Percentiles rank a stretch among this genome's conserved stretches.
phyloP scores from a whole-genome alignment of 495 filamentous ascomycete genomes.

The Aspergillus ellipticus region DNA sequence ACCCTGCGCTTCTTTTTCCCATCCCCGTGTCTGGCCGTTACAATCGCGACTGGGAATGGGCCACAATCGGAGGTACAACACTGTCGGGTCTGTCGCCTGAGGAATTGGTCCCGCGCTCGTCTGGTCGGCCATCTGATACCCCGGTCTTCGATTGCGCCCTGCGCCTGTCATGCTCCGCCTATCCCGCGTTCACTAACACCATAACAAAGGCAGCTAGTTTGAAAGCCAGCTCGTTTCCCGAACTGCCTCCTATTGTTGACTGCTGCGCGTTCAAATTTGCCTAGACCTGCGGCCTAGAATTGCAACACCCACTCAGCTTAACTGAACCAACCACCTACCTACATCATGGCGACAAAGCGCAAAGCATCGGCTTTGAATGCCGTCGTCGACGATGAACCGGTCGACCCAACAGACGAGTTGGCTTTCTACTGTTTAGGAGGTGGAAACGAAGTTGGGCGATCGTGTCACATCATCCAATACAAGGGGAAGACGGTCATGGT shows the following conservation, averaged over 20 bases:
- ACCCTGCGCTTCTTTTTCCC: conserved; percentile 7
- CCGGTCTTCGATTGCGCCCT: background rate
- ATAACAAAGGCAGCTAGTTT: background rate
- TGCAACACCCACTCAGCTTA: background rate
- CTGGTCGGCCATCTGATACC: background rate
- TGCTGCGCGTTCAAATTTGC: background rate
- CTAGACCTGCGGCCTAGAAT: background rate
- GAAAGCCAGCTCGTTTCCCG: background rate
- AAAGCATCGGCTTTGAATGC: conserved; percentile 66
- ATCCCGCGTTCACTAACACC: conserved; percentile 5
- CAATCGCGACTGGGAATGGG: background rate
- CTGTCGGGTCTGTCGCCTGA: background rate
- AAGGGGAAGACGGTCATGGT: conserved; percentile 99
- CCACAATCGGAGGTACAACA: background rate
- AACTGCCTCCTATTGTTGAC: background rate
- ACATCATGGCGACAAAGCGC: conserved; percentile 68
- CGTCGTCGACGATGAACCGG: conserved; percentile 59
- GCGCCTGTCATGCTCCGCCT: conserved; percentile 14
- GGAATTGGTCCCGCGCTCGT: background rate
- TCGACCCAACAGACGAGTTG: conserved; percentile 80
- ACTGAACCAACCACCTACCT: background rate
- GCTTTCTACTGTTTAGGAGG: conserved; percentile 91
- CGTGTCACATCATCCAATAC: conserved; percentile 97
- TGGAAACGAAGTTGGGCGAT: conserved; percentile 94
- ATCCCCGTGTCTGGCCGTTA: background rate